Evolutionary conservation across 192 early-diverging fungal genomes (phyloP), one percentile per base, ranked within the genome.

Genomic region (Mortierella claussenii): DNA sequence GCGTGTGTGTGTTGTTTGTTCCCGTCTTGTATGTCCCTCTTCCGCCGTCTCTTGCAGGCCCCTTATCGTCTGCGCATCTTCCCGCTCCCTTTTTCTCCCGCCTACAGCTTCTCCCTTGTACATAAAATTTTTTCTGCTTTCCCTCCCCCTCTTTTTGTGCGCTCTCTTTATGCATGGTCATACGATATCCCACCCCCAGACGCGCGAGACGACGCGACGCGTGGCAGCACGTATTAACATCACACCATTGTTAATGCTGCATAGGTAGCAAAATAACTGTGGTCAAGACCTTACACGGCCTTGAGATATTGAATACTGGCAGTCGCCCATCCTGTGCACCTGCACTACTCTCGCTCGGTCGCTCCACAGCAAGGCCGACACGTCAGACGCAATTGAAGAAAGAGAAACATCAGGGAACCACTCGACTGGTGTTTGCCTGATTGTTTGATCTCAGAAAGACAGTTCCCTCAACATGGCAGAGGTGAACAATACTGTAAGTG

Each of bases 391-490:
- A 53, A 28, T 9, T 28, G 26, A 13, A 27, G 8, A 4, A 42
- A 52, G 28, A 12, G 30, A 43, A 28, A 63, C 60, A 57, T 71
- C 60, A 71, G 69, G 69, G 40, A 55, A 27, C 51, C 53, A 54
- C 36, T 63, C 1, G 51, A 34, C 28, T 33, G 59, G 69, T 57
- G 60, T 71, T 31, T 57, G 42, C 69, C 68, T 71, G 69, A 71
- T 71, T 50, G 69, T 63, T 61, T 36, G 53, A 23, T 45, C 48
- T 42, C 18, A 42, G 8, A 63, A 24, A 36, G 40, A 43, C 11
- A 53, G 69, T 71, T 71, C 69, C 69, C 58, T 62, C 73, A 76
- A 55, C 47, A 76, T 76, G 73, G 59, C 73, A 54, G 73, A 76
- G 73, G 73, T 62, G 59, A 61, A 76, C 57, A 59, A 54, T 42